Conservation (phyloP, 495 filamentous ascomycete genomes). For the Tirmania nivea region DNA sequence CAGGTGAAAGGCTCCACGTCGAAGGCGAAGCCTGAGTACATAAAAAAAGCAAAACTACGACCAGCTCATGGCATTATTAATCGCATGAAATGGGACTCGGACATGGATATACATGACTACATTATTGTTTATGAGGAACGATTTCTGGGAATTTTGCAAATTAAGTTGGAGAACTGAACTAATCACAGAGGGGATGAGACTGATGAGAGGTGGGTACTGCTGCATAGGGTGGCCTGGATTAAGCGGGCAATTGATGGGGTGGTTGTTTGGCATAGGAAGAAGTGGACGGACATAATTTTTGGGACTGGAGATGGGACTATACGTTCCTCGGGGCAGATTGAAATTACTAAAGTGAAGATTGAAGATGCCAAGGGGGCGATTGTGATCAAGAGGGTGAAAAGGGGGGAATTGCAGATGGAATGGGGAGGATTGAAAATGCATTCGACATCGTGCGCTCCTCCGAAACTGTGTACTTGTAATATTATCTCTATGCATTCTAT, state of each 20-base stretch:
- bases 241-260: conserved; percentile 29
- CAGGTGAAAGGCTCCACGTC: too few relatives aligned
- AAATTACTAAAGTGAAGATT: too few relatives aligned
- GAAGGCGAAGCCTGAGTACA: neutral
- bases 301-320: conserved; percentile 29
- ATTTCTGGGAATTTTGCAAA: conserved; percentile 43
- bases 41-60: conserved; percentile 17
- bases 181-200: conserved; percentile 51
- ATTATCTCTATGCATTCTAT: too few relatives aligned
- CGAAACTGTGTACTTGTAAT: too few relatives aligned
- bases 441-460: too few relatives aligned
- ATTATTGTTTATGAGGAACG: conserved; percentile 57
- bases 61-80: conserved; percentile 42
- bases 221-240: conserved; percentile 58
- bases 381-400: too few relatives aligned
- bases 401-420: too few relatives aligned
- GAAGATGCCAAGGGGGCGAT: too few relatives aligned
- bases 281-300: conserved; percentile 36
- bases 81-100: conserved; percentile 48
- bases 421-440: too few relatives aligned
- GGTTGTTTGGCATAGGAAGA: conserved; percentile 34
- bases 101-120: conserved; percentile 38
- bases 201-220: conserved; percentile 67
- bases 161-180: conserved; percentile 41
- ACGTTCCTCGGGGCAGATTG: too few relatives aligned